Conservation (phyloP, 2,329 filamentous ascomycete genomes). For the Arthrobotrys entomopaga region DNA sequence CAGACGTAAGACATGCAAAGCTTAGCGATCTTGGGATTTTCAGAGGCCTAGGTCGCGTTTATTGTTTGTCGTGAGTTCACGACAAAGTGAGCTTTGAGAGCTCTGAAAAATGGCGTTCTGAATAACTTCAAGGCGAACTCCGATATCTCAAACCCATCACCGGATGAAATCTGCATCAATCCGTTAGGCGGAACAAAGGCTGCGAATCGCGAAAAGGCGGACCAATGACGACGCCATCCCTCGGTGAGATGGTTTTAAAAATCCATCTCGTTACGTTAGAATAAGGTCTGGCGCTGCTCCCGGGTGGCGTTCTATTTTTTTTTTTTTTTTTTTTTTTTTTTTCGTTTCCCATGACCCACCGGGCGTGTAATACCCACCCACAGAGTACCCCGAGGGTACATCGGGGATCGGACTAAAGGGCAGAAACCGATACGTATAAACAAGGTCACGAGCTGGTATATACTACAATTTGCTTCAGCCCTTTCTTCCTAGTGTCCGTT, state of each 20-base stretch:
- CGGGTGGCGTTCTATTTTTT: constrained; percentile 45
- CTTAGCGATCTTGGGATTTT: too few relatives aligned
- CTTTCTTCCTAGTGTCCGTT: constrained; percentile 18
- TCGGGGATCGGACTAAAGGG: constrained; percentile 37
- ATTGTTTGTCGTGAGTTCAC: background rate
- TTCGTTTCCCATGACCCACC: constrained; percentile 19
- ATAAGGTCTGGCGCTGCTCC: constrained; percentile 50
- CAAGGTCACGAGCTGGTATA: constrained; percentile 45
- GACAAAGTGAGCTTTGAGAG: background rate
- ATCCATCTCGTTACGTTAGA: constrained; percentile 43
- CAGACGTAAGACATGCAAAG: too few relatives aligned
- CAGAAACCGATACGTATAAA: constrained; percentile 19
- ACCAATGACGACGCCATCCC: constrained; percentile 25
- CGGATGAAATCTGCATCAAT: constrained; percentile 28
- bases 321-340: constrained; percentile 26
- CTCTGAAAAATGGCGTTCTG: constrained; percentile 1
- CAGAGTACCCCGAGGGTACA: constrained; percentile 24
- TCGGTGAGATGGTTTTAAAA: constrained; percentile 38
- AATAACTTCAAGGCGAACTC: constrained; percentile 32
- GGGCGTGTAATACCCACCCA: constrained; percentile 14
- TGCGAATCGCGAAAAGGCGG: constrained; percentile 49
- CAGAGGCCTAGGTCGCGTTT: too few relatives aligned
- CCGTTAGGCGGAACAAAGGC: constrained; percentile 35
- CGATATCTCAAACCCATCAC: constrained; percentile 27
- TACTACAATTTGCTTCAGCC: constrained; percentile 39